A percentile compares a stretch with the other conserved stretches of the same genome.
These are phyloP conservation scores for Neurospora cerealis DNA, from an alignment of 495 filamentous ascomycete species.

Conservation along the genomic window DNA sequence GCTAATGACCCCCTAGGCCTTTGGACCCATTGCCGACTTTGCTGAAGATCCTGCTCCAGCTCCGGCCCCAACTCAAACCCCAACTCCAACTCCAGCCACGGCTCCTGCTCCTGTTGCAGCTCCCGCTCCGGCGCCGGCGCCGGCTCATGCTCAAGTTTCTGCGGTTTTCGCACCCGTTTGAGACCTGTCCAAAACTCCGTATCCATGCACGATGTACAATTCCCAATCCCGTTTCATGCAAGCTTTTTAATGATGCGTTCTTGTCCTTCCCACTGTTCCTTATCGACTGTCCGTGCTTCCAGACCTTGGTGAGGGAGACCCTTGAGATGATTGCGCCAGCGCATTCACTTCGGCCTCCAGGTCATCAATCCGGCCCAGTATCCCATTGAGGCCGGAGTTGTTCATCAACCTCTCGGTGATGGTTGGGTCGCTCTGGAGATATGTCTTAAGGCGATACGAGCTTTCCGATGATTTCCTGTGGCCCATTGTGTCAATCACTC, in stretches of 20 bases:
- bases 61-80: neutral
- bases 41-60: neutral
- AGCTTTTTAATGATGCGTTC: neutral
- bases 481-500: neutral
- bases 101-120: neutral
- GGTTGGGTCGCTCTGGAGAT: slow-evolving; percentile 6
- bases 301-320: neutral
- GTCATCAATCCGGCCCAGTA: slow-evolving; percentile 1
- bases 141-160: neutral
- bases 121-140: neutral
- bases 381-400: neutral
- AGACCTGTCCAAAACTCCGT: neutral
- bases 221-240: neutral
- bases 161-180: neutral
- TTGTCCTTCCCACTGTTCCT: neutral
- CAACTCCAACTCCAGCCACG: neutral
- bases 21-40: slow-evolving; percentile 15
- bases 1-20: slow-evolving; percentile 7
- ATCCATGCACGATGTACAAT: neutral
- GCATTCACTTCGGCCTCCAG: slow-evolving; percentile 4
- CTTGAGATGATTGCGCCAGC: slow-evolving; percentile 1
- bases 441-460: slow-evolving; percentile 8
- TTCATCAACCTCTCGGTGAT: slow-evolving; percentile 14
- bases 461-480: neutral
- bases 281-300: neutral